Evolutionary conservation across 1,284 basidiomycete genomes (phyloP).

Genomic region (Wallemia hederae): DNA sequence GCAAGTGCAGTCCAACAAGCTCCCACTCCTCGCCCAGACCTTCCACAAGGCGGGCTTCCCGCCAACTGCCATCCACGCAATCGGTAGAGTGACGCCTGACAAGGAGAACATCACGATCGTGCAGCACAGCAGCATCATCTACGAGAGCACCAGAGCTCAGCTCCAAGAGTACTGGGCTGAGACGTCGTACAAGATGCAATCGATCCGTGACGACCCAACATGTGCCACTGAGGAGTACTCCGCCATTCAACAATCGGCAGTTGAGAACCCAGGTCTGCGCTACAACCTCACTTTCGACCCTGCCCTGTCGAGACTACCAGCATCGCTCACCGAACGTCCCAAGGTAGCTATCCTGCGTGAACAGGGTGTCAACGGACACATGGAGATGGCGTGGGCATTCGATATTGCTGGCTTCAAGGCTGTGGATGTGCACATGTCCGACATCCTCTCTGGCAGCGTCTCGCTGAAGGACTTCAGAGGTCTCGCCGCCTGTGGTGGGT

Average conservation of each 20-base stretch:
- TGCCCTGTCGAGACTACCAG: not conserved
- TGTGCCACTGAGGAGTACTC: slow-evolving; percentile 55
- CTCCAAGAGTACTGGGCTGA: slow-evolving; percentile 76
- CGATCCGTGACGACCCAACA: slow-evolving; percentile 51
- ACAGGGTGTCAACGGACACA: slow-evolving; percentile 91
- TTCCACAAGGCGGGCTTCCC: slow-evolving; percentile 48
- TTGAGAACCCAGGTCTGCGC: slow-evolving; percentile 33
- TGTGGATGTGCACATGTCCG: slow-evolving; percentile 93
- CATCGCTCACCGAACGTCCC: slow-evolving; percentile 24
- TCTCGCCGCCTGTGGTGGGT: slow-evolving; percentile 82
- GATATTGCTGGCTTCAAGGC: slow-evolving; percentile 72
- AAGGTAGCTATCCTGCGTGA: slow-evolving; percentile 86
- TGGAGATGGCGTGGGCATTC: slow-evolving; percentile 98
- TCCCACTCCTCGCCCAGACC: slow-evolving; percentile 27
- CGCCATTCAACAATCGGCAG: slow-evolving; percentile 34
- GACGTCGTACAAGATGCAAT: slow-evolving; percentile 77
- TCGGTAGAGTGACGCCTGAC: slow-evolving; percentile 35
- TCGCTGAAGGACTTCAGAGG: slow-evolving; percentile 46
- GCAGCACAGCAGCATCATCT: slow-evolving; percentile 26
- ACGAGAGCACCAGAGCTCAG: slow-evolving; percentile 31
- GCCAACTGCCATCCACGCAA: slow-evolving; percentile 33
- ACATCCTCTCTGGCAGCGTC: slow-evolving; percentile 46
- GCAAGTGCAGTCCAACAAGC: slow-evolving; percentile 39
- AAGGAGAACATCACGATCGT: slow-evolving; percentile 28
- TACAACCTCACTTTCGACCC: slow-evolving; percentile 44